Conservation (phyloP, 352 stramenopile genomes). For the Elongisporangium prolatum region DNA sequence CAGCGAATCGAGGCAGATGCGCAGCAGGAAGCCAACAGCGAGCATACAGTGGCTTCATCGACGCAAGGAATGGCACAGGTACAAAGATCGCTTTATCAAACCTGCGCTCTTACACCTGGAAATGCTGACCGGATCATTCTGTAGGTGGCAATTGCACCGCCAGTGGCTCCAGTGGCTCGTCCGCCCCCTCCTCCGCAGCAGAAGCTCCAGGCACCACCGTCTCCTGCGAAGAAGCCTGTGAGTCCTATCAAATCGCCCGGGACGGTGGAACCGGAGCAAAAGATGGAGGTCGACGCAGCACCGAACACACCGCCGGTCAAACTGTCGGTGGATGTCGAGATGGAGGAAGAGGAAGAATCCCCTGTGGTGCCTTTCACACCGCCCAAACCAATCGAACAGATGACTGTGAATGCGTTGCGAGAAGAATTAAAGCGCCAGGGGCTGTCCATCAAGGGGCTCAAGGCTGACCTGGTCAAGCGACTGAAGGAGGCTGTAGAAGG, state of each 20-base stretch:
- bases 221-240: slow-evolving; percentile 4
- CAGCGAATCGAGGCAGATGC: slow-evolving; percentile 61
- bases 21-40: slow-evolving; percentile 26
- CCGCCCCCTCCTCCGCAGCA: slow-evolving; percentile 17
- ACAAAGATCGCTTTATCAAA: background rate
- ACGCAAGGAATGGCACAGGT: slow-evolving; percentile 45
- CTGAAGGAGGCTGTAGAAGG: slow-evolving; percentile 57
- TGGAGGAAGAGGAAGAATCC: slow-evolving; percentile 33
- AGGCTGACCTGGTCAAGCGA: slow-evolving; percentile 75
- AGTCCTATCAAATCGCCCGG: slow-evolving; percentile 3
- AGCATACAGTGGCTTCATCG: slow-evolving; percentile 18
- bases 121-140: slow-evolving; percentile 7
- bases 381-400: slow-evolving; percentile 70
- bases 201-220: slow-evolving; percentile 3
- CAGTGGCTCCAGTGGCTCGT: slow-evolving; percentile 15
- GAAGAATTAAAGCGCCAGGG: slow-evolving; percentile 74
- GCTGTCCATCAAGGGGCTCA: slow-evolving; percentile 76
- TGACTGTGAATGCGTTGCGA: slow-evolving; percentile 66
- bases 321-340: slow-evolving; percentile 41
- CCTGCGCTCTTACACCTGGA: background rate
- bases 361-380: slow-evolving; percentile 42
- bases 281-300: slow-evolving; percentile 5
- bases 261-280: slow-evolving; percentile 10
- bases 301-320: slow-evolving; percentile 9
- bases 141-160: slow-evolving; percentile 14